Evolutionary conservation across 139 green algal species (phyloP).

Genomic region (Deuterostichococcus epilithicus): DNA sequence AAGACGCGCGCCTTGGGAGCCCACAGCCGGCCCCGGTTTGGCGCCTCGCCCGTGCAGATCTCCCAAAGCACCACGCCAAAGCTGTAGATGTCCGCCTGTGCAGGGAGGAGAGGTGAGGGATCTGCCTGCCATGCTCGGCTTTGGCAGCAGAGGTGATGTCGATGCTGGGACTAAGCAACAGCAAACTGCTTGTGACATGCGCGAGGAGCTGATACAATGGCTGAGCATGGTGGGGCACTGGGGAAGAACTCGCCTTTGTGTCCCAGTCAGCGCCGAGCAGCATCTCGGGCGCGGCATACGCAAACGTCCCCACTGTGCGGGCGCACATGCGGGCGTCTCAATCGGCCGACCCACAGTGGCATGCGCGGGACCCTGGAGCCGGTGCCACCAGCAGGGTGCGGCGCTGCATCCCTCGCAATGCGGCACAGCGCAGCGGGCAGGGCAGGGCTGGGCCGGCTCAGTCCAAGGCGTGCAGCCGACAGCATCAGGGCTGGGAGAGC

Average conservation of each 20-base stretch:
- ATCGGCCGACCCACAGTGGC: not conserved
- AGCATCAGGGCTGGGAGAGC: too few species aligned
- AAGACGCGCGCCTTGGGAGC: not conserved
- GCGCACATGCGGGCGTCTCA: not conserved
- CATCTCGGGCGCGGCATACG: conserved; percentile 14
- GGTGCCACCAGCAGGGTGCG: too few species aligned
- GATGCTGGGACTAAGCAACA: not conserved
- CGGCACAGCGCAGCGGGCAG: too few species aligned
- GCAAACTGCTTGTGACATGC: not conserved
- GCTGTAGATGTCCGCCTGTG: conserved; percentile 16
- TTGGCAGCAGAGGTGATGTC: not conserved
- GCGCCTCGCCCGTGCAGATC: conserved; percentile 10
- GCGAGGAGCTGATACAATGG: not conserved
- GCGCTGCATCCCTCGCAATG: too few species aligned
- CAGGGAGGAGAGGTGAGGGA: conserved; percentile 39
- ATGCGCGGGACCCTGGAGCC: too few species aligned
- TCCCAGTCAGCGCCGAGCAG: conserved; percentile 6
- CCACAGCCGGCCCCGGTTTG: not conserved
- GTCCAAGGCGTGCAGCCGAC: too few species aligned
- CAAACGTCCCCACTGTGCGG: conserved; percentile 6
- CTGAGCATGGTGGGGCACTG: too few species aligned
- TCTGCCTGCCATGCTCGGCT: conserved; percentile 22
- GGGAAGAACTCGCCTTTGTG: conserved; percentile 9
- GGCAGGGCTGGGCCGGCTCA: too few species aligned
- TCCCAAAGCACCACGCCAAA: conserved; percentile 11